phyloP scores from a whole-genome alignment of 179 eudicot species.

The Pouteria campechiana region DNA sequence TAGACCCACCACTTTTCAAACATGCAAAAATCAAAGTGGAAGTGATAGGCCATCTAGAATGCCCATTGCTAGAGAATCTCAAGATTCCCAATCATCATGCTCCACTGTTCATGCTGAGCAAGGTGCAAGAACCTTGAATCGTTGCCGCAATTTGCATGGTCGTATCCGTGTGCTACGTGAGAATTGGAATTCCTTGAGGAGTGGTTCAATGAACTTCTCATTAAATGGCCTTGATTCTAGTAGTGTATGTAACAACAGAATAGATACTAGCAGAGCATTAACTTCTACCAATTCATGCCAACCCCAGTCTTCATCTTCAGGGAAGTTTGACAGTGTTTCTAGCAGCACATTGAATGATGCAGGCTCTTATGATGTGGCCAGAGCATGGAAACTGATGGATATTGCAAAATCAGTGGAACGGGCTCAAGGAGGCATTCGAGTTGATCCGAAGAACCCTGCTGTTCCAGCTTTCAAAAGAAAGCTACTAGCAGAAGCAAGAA shows the following conservation, averaged over 20 bases:
- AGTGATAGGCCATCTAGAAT: too few relatives aligned
- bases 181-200: constrained; percentile 58
- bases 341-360: neutral
- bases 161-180: constrained; percentile 59
- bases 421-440: constrained; percentile 8
- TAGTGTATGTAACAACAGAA: constrained; percentile 8
- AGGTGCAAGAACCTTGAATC: constrained; percentile 50
- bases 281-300: constrained; percentile 7
- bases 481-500: constrained; percentile 6
- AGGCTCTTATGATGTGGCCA: constrained; percentile 31
- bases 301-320: constrained; percentile 10
- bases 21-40: too few relatives aligned
- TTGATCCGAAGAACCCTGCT: constrained; percentile 12
- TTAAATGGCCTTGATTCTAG: constrained; percentile 8
- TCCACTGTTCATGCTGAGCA: too few relatives aligned
- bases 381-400: constrained; percentile 82
- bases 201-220: constrained; percentile 55
- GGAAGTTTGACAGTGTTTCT: constrained; percentile 9
- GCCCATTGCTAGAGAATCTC: too few relatives aligned
- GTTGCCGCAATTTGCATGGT: constrained; percentile 45
- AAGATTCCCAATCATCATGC: too few relatives aligned
- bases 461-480: constrained; percentile 9
- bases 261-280: neutral
- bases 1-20: too few relatives aligned
- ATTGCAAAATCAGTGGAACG: constrained; percentile 43